Evolutionary conservation across 2,329 filamentous ascomycete species (phyloP).

Genomic region (Alternaria sp.): DNA sequence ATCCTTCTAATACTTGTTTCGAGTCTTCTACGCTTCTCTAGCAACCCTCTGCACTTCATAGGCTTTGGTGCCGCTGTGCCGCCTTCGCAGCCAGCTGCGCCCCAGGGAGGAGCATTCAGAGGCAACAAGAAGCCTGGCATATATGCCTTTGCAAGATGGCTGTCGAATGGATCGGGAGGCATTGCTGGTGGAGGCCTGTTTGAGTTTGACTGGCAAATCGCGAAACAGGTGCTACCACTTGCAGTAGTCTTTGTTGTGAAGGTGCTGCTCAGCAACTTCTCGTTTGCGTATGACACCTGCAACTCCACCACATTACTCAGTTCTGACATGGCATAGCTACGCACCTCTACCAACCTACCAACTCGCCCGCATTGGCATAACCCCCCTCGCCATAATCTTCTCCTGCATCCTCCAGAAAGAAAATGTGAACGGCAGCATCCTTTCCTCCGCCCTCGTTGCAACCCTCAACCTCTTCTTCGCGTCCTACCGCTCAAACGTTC

Average conservation of each 20-base stretch:
- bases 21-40: slow-evolving; percentile 58
- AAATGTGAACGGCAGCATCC: slow-evolving; percentile 57
- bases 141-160: slow-evolving; percentile 46
- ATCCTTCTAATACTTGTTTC: slow-evolving; percentile 58
- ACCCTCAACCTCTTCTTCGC: slow-evolving; percentile 62
- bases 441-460: slow-evolving; percentile 61
- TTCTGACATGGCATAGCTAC: slow-evolving; percentile 51
- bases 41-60: slow-evolving; percentile 53
- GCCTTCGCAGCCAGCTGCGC: slow-evolving; percentile 51
- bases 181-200: slow-evolving; percentile 64
- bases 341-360: slow-evolving; percentile 62
- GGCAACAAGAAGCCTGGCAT: slow-evolving; percentile 34
- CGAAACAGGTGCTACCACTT: slow-evolving; percentile 59
- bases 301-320: background rate
- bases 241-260: slow-evolving; percentile 62
- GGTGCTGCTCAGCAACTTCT: slow-evolving; percentile 63
- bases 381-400: slow-evolving; percentile 60
- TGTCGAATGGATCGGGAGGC: slow-evolving; percentile 55
- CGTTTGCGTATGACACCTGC: slow-evolving; percentile 57
- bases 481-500: slow-evolving; percentile 55
- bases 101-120: slow-evolving; percentile 44
- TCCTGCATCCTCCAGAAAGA: slow-evolving; percentile 58
- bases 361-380: slow-evolving; percentile 61
- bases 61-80: slow-evolving; percentile 57
- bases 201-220: slow-evolving; percentile 61